Evolutionary conservation across 176 grass and related monocot genomes (phyloP).

Genomic region (Ampelocalamus luodianensis): DNA sequence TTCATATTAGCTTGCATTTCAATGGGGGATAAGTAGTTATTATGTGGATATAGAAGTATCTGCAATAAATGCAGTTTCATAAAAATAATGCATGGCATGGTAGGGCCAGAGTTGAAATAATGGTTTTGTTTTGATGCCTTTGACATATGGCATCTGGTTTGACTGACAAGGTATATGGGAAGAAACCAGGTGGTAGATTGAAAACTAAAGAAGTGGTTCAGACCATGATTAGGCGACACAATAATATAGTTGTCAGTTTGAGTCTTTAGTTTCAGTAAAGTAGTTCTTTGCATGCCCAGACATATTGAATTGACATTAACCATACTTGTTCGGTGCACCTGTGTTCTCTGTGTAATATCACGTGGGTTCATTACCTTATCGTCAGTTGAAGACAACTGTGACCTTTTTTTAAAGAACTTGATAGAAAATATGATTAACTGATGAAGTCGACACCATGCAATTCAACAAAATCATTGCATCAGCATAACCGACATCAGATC

Average conservation of each 20-base stretch:
- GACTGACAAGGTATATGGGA: slow-evolving; percentile 6
- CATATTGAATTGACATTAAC: background rate
- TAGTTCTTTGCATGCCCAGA: background rate
- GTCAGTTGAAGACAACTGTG: background rate
- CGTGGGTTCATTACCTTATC: slow-evolving; percentile 9
- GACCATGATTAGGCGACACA: background rate
- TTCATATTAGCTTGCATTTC: slow-evolving; percentile 11
- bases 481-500: slow-evolving; percentile 28
- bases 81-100: slow-evolving; percentile 6
- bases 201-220: slow-evolving; percentile 20
- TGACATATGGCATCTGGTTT: slow-evolving; percentile 6
- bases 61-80: slow-evolving; percentile 14
- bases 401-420: background rate
- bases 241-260: background rate
- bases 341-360: background rate
- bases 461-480: slow-evolving; percentile 30
- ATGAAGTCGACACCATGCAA: slow-evolving; percentile 4
- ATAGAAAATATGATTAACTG: background rate
- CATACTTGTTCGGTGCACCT: slow-evolving; percentile 11
- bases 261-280: background rate
- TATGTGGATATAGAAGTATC: background rate
- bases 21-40: background rate
- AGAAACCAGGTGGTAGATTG: slow-evolving; percentile 1
- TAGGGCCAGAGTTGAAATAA: background rate
- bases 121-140: slow-evolving; percentile 29